Evolutionary conservation across 2,329 filamentous ascomycete species (phyloP), one percentile per base, ranked within the genome.

Genomic region (Colletotrichum tabaci): DNA sequence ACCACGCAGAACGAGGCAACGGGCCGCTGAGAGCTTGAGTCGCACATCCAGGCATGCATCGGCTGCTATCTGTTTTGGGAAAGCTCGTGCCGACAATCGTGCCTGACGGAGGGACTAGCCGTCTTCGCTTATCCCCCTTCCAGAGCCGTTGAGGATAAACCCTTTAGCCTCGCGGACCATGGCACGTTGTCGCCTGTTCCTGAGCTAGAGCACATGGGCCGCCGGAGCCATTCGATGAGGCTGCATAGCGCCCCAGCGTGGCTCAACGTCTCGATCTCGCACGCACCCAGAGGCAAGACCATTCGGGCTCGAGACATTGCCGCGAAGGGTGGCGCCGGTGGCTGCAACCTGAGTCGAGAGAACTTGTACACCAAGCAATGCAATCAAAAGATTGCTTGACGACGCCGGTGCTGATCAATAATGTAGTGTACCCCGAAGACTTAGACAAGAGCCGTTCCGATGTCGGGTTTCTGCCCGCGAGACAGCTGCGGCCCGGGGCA

Each of bases 401-500:
- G 21, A 42, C 42, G 42, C 8, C 38, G 55, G 38, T 23, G 16
- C 42, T 26, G 12, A 58, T 47, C 26, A 9, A 16, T 23, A 13
- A 42, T 16, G 60, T 38, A 15, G 46, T 44, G 16, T 50, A 40
- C 18, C 46, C 18, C 38, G 18, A 10, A 23, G 21, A 13, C 21
- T 8, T 13, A 10, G 9, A 47, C 42, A 40, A 21, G 9, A 53
- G 15, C 23, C n/a, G 21, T 47, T 58, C 30, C 46, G 57, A 53
- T 30, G 49, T 47, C 56, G 35, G 46, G 57, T 53, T 63, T 63
- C n/a, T 47, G 42, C 21, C 55, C 35, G 46, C 44, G 42, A 62
- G 52, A 57, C 47, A 67, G 57, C 65, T 52, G 68, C 65, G 18
- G 67, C 38, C 65, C 58, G 26, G 52, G 57, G 44, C 46, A 46